Base-by-base conservation (phyloP, 1,284 basidiomycete species). In the Melampsora larici-populina region DNA sequence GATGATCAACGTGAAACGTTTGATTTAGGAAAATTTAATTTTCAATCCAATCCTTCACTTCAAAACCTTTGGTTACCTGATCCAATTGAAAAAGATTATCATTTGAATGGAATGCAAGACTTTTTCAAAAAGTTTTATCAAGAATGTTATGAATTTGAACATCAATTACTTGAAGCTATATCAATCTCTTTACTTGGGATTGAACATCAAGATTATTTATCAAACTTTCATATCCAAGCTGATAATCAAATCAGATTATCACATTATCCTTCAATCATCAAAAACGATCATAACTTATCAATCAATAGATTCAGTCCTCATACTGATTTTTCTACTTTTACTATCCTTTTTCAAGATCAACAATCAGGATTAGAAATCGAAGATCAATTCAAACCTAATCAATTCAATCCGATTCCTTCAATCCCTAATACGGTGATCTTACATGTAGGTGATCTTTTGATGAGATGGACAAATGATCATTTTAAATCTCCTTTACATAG, bases 341-440 rank as follows among this genome's bases (percentile, higher is more conserved):
- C 89, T 58, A 81, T 89, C 33, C 82, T 89, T 9, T 85, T 89
- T 78, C 89, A 90, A 82, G 89, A 89, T 80, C 84, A 86, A 24
- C 85, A 87, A 5, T 88, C 89, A 2, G 89, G 89, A 0, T 84
- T 90, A 7, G 88, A 90, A 80, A 86, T 89, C 0, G 88, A 89
- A 81, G 85, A 88, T 80, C 87, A 88, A 0, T 82, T 85, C 13
- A 80, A 81, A 9, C 86, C 87, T 1, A 88, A 87, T 2, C 79
- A 80, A 0, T 89, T 88, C 80, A 81, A 84, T 85, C 84, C 86
- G 26, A 88, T 86, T 4, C 85, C 85, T 1, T 87, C 88, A 0
- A 81, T 89, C 3, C 84, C 86, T 7, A 87, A 86, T 1, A 85
- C 88, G 0, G 83, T 89, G n/a, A 84, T 89, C 21, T 87, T 89